phyloP scores from a whole-genome alignment of 202 grass and related monocot species.

The Hordeum pubiflorum region DNA sequence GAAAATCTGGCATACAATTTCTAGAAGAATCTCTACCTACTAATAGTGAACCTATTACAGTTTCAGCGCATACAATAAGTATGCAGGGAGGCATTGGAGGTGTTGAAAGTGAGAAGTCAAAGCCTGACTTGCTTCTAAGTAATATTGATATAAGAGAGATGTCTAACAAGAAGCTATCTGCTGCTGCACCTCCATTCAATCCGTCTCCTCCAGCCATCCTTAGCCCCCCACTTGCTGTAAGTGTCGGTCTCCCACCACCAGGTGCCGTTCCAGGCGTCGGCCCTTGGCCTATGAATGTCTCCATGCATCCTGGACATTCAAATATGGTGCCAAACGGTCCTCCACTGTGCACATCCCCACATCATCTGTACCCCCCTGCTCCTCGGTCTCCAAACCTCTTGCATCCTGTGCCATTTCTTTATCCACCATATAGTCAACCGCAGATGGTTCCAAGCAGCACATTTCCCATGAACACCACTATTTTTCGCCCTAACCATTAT shows the following conservation, averaged over 20 bases:
- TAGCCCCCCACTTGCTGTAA: conserved; percentile 60
- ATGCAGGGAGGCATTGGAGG: conserved; percentile 31
- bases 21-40: conserved; percentile 44
- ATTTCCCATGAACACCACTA: conserved; percentile 72
- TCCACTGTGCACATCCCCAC: conserved; percentile 81
- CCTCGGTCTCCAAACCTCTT: conserved; percentile 70
- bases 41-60: conserved; percentile 39
- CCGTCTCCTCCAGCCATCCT: conserved; percentile 69
- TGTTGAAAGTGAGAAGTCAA: conserved; percentile 50
- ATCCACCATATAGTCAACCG: conserved; percentile 79
- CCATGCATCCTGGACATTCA: conserved; percentile 59
- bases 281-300: conserved; percentile 78
- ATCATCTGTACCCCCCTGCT: conserved; percentile 69
- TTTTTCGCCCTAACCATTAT: conserved; percentile 70
- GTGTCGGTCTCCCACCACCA: conserved; percentile 58
- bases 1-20: conserved; percentile 34
- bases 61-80: conserved; percentile 34
- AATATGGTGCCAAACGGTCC: conserved; percentile 65
- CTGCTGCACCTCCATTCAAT: conserved; percentile 85
- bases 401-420: conserved; percentile 82
- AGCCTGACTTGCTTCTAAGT: conserved; percentile 43
- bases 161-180: conserved; percentile 86
- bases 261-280: conserved; percentile 58
- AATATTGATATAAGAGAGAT: conserved; percentile 65
- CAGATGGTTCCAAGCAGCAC: conserved; percentile 61